Evolutionary conservation across 2,329 filamentous ascomycete genomes (phyloP), one percentile per base, ranked within the genome.

Genomic region (Pyrenophora seminiperda): DNA sequence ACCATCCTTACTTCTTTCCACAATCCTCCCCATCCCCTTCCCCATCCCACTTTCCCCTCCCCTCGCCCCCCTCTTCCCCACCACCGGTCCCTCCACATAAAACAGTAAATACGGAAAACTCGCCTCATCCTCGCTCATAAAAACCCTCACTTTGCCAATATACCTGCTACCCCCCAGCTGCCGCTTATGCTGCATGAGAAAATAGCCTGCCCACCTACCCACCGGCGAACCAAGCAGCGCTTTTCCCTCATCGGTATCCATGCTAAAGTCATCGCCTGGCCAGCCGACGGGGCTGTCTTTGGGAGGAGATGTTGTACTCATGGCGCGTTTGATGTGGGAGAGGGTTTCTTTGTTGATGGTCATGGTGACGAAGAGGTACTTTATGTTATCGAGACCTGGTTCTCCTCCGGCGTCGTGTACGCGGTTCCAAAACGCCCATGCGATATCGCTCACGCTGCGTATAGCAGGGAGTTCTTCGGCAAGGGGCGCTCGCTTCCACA

Each of bases 381-480:
- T 47, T 19, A 64, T 59, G 5, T 61, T 58, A 4, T 33, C 30
- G 15, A 61, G 32, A n/a, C n/a, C n/a, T n/a, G n/a, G n/a, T n/a
- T n/a, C n/a, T 10, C 51, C 47, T 1, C 43, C 13, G 1, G 18
- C 24, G 1, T 15, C 19, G 10, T 51, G 43, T 4, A 41, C 50
- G 2, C 54, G 51, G 14, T 54, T 47, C 59, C 63, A 64, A 32
- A 49, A 56, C 7, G 58, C 59, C 63, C 61, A 66, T 9, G 61
- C 43, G 15, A 66, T 39, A 4, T 66, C 59, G 7, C 59, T 59
- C 15, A 56, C 32, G 5, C 50, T 47, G 6, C 47, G 41, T n/a
- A 66, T 55, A 10, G 44, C 15, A 2, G 59, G 63, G 2, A 64
- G 54, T 39, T 64, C 56, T 2, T 54, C 45, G 1, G 37, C 5